Percentiles rank a stretch among this genome's conserved stretches.
These are phyloP conservation scores for Exophiala phaeomuriformis DNA, from an alignment of 2,329 filamentous ascomycete species.

Conservation along the genomic window DNA sequence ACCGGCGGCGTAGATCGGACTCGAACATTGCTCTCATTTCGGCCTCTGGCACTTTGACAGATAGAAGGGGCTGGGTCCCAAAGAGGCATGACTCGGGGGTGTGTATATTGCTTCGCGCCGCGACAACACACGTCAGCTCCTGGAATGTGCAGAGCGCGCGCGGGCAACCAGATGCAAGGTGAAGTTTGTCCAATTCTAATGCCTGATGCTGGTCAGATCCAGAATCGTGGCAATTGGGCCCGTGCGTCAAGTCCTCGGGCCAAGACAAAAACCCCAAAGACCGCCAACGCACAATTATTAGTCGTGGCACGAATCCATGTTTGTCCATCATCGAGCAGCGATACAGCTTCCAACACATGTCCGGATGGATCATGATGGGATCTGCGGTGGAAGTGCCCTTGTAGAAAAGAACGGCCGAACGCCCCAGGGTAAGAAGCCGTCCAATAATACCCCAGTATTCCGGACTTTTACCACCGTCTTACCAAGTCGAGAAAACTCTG, in stretches of 20 bases:
- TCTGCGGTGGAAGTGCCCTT: neutral
- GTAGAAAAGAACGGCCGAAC: neutral
- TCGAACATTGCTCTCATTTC: conserved; percentile 14
- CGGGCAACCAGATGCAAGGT: conserved; percentile 1
- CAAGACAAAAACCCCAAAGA: neutral
- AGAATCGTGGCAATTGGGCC: conserved; percentile 4
- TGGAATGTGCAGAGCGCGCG: conserved; percentile 9
- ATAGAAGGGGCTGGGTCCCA: conserved; percentile 11
- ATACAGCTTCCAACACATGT: neutral
- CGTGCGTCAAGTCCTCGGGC: conserved; percentile 1
- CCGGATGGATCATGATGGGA: conserved; percentile 1
- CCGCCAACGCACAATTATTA: neutral
- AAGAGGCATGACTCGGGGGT: conserved; percentile 3
- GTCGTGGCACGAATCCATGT: neutral
- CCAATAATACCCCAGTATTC: neutral
- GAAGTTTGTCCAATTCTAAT: conserved; percentile 7
- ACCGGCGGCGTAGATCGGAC: conserved; percentile 13
- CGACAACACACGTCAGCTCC: conserved; percentile 10
- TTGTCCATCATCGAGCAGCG: neutral
- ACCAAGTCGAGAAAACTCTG: neutral
- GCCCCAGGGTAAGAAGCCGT: neutral
- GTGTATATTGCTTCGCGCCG: conserved; percentile 1
- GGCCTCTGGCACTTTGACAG: conserved; percentile 8
- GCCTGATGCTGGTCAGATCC: conserved; percentile 6
- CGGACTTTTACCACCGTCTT: neutral